Evolutionary conservation across 805 yeast genomes (phyloP).

Genomic region (Metschnikowia koreensis): DNA sequence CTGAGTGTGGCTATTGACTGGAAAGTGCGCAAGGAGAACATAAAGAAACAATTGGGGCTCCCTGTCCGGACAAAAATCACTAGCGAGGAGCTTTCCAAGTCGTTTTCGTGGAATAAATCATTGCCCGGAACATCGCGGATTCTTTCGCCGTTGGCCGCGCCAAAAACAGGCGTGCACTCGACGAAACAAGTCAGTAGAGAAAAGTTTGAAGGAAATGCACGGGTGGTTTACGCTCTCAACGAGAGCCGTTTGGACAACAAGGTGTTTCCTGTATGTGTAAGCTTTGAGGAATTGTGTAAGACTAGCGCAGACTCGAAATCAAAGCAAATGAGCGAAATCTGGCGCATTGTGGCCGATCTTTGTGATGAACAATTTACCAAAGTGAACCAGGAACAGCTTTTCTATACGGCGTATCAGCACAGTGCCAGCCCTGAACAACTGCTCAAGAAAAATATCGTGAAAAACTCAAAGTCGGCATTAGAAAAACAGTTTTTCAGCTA

Average conservation of each 20-base stretch:
- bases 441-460: constrained; percentile 46
- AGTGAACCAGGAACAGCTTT: constrained; percentile 36
- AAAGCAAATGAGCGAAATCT: constrained; percentile 70
- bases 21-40: constrained; percentile 72
- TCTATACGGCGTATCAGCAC: constrained; percentile 23
- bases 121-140: constrained; percentile 32
- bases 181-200: constrained; percentile 42
- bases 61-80: constrained; percentile 14
- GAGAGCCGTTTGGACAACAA: constrained; percentile 56
- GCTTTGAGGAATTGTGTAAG: constrained; percentile 59
- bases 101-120: constrained; percentile 36
- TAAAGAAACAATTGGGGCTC: constrained; percentile 69
- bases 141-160: constrained; percentile 29
- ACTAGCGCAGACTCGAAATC: constrained; percentile 60
- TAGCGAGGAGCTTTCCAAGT: constrained; percentile 21
- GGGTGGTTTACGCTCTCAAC: constrained; percentile 66
- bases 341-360: constrained; percentile 61
- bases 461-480: constrained; percentile 57
- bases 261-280: constrained; percentile 56
- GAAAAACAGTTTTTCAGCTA: constrained; percentile 77
- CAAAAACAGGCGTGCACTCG: constrained; percentile 13
- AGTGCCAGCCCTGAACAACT: constrained; percentile 4
- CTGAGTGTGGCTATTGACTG: constrained; percentile 79
- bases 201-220: constrained; percentile 74
- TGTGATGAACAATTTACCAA: constrained; percentile 36